A percentile compares a stretch with the other conserved stretches of the same genome.
Conservation (phyloP, 2,329 filamentous ascomycete genomes). For the Hypoxylon sp. region DNA sequence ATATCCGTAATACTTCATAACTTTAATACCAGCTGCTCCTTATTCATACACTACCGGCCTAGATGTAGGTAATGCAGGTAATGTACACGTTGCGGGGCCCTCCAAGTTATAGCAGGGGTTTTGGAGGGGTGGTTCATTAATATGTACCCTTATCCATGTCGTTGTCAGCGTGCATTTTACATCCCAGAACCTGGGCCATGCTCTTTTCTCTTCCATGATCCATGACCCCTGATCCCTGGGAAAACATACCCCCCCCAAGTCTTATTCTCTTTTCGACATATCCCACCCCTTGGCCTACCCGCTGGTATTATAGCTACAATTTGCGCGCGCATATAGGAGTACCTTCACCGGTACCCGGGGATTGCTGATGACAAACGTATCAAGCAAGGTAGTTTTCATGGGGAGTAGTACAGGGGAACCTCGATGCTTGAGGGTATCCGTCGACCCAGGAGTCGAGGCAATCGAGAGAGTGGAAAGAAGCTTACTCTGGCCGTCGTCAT, state of each 20-base stretch:
- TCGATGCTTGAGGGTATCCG: constrained; percentile 17
- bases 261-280: constrained; percentile 27
- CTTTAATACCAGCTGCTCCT: not conserved
- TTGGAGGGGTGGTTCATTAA: constrained; percentile 7
- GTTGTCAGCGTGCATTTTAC: constrained; percentile 28
- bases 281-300: constrained; percentile 9
- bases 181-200: constrained; percentile 33
- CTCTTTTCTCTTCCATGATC: constrained; percentile 28
- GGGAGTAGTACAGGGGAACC: constrained; percentile 22
- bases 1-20: constrained; percentile 4
- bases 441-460: constrained; percentile 6
- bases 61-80: not conserved
- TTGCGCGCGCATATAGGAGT: constrained; percentile 21
- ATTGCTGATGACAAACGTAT: constrained; percentile 30
- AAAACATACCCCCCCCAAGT: constrained; percentile 15
- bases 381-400: constrained; percentile 26
- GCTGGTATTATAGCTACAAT: constrained; percentile 21
- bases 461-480: constrained; percentile 18
- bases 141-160: constrained; percentile 22
- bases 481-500: constrained; percentile 24
- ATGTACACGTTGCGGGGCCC: constrained; percentile 12
- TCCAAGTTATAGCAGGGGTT: constrained; percentile 7
- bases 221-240: constrained; percentile 24
- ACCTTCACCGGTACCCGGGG: constrained; percentile 35
- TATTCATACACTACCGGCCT: not conserved